Percentiles rank a stretch among this genome's conserved stretches.
These are phyloP conservation scores for Escovopsis sp. DNA, from an alignment of 2,329 filamentous ascomycete species.

Conservation along the genomic window DNA sequence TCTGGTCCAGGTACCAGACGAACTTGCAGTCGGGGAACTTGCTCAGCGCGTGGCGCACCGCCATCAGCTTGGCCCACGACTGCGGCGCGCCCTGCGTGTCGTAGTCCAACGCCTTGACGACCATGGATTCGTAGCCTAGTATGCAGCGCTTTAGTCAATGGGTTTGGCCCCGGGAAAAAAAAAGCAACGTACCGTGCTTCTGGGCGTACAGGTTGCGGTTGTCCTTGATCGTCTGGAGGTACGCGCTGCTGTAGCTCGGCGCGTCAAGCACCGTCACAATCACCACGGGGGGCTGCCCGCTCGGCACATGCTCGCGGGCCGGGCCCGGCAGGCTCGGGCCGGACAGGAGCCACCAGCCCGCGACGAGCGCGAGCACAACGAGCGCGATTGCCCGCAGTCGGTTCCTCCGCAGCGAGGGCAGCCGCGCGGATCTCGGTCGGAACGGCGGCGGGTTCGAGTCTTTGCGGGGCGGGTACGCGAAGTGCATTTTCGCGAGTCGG, in stretches of 20 bases:
- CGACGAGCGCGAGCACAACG: conserved; percentile 37
- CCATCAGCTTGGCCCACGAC: conserved; percentile 68
- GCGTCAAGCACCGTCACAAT: conserved; percentile 76
- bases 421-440: conserved; percentile 41
- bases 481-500: conserved; percentile 51
- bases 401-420: conserved; percentile 41
- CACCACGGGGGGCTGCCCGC: conserved; percentile 50
- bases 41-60: conserved; percentile 77
- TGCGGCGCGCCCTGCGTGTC: conserved; percentile 43
- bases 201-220: conserved; percentile 78
- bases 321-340: conserved; percentile 15
- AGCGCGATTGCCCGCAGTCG: conserved; percentile 47
- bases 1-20: conserved; percentile 77
- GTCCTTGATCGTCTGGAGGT: conserved; percentile 58
- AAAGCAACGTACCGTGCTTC: conserved; percentile 51
- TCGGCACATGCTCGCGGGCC: conserved; percentile 25
- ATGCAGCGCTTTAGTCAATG: not conserved
- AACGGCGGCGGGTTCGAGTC: conserved; percentile 63
- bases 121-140: conserved; percentile 73
- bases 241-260: conserved; percentile 45
- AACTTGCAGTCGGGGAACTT: conserved; percentile 62
- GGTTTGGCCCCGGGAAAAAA: no score
- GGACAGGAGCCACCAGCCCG: conserved; percentile 46
- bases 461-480: conserved; percentile 78
- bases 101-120: conserved; percentile 65